phyloP scores from a whole-genome alignment of 2,329 filamentous ascomycete genomes.

The Aspergillus japonicus region DNA sequence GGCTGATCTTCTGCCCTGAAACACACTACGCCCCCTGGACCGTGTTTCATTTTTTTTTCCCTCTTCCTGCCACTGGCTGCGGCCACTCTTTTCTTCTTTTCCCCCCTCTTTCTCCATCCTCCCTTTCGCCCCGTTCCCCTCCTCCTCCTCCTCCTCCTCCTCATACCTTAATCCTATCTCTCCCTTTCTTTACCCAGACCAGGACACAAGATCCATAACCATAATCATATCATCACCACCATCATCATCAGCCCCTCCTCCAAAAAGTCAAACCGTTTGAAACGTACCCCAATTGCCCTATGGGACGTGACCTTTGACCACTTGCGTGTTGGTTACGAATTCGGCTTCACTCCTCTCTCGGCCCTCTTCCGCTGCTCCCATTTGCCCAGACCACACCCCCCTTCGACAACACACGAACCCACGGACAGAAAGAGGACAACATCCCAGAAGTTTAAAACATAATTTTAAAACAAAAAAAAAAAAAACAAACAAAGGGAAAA shows the following conservation, averaged over 20 bases:
- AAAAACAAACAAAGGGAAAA: constrained; percentile 8
- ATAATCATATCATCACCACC: too few relatives aligned
- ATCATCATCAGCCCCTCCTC: too few relatives aligned
- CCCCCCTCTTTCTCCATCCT: background rate
- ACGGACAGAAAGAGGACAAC: background rate
- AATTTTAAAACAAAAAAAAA: background rate
- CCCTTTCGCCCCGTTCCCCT: too few relatives aligned
- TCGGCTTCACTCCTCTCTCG: background rate
- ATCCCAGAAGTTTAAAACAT: background rate
- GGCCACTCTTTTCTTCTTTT: constrained; percentile 2
- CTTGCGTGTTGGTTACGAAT: constrained; percentile 3
- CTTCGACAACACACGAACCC: background rate
- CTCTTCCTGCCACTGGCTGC: constrained; percentile 15
- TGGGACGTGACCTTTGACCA: background rate
- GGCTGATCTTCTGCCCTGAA: background rate
- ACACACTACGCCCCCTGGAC: constrained; percentile 2
- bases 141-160: background rate
- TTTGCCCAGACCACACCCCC: background rate
- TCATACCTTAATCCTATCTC: background rate
- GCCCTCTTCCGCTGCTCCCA: background rate
- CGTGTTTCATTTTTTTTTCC: constrained; percentile 15
- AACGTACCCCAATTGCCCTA: constrained; percentile 3
- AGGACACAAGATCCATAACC: background rate
- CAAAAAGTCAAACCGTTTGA: background rate
- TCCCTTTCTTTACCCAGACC: background rate